Conservation (phyloP, 345 rosid species). For the Populus deltoides region DNA sequence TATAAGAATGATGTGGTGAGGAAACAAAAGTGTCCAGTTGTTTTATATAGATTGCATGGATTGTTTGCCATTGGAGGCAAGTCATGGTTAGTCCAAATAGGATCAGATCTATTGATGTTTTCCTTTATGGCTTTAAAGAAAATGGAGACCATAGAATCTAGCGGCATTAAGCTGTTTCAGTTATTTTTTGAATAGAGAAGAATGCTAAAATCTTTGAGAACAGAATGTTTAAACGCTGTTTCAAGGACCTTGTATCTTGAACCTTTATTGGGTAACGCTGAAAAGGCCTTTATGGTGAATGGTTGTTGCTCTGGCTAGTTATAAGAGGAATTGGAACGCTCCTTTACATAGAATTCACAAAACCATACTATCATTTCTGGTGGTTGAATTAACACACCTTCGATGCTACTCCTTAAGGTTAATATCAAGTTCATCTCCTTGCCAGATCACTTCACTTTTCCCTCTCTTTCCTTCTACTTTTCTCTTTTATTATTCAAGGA, state of each 20-base stretch:
- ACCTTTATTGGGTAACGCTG: neutral
- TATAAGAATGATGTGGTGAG: neutral
- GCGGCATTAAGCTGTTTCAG: neutral
- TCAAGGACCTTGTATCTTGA: neutral
- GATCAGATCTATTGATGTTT: neutral
- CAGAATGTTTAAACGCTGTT: too few relatives aligned
- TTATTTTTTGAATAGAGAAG: neutral
- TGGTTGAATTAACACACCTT: neutral
- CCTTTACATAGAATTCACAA: neutral
- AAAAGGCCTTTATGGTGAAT: neutral
- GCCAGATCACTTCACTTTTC: neutral
- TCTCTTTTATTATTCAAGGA: neutral
- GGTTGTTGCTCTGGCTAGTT: neutral
- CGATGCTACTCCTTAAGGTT: neutral
- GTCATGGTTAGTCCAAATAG: neutral
- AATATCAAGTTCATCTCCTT: neutral
- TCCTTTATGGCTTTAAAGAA: neutral
- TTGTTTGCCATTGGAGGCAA: neutral
- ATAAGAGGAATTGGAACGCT: neutral
- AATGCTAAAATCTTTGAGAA: neutral
- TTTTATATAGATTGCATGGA: neutral
- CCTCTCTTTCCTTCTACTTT: neutral
- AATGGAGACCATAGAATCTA: neutral
- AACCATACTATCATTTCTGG: neutral
- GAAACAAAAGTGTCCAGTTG: neutral